Percentiles rank a stretch among this genome's conserved stretches.
phyloP scores from a whole-genome alignment of 805 yeast species.

The Pichia nakasei region DNA sequence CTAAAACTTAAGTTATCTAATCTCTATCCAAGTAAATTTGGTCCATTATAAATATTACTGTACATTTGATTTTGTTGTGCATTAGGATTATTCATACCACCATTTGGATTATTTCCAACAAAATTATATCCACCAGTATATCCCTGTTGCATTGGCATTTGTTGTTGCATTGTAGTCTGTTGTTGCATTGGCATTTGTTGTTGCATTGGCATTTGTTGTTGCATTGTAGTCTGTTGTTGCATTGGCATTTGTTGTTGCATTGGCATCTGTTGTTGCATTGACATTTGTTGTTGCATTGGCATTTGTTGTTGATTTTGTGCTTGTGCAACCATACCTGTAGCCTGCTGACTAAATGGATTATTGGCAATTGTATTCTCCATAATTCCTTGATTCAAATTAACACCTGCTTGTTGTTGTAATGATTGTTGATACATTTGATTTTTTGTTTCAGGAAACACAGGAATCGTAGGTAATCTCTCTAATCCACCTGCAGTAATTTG shows the following conservation, averaged over 20 bases:
- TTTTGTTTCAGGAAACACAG: slow-evolving; percentile 62
- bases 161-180: too few species aligned
- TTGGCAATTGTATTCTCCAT: slow-evolving; percentile 11
- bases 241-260: slow-evolving; percentile 1
- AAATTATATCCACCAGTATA: background rate
- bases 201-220: background rate
- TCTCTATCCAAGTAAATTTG: slow-evolving; percentile 15
- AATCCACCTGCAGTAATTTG: slow-evolving; percentile 70
- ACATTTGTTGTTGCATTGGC: background rate
- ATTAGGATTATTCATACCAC: too few species aligned
- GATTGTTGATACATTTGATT: slow-evolving; percentile 20
- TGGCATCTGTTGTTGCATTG: background rate
- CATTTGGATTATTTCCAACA: too few species aligned
- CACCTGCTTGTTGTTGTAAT: slow-evolving; percentile 5
- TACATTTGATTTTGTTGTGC: slow-evolving; percentile 2
- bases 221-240: slow-evolving; percentile 5
- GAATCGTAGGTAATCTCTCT: slow-evolving; percentile 53
- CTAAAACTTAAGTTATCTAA: too few species aligned
- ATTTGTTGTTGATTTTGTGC: slow-evolving; percentile 3
- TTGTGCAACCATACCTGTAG: slow-evolving; percentile 5
- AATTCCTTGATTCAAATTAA: slow-evolving; percentile 4
- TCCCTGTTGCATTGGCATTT: slow-evolving; percentile 1
- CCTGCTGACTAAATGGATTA: slow-evolving; percentile 15
- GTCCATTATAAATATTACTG: slow-evolving; percentile 22
- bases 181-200: slow-evolving; percentile 5